Evolutionary conservation across 306 rosid genomes (phyloP), one percentile per base, ranked within the genome.

Genomic region (Malus sylvestris): DNA sequence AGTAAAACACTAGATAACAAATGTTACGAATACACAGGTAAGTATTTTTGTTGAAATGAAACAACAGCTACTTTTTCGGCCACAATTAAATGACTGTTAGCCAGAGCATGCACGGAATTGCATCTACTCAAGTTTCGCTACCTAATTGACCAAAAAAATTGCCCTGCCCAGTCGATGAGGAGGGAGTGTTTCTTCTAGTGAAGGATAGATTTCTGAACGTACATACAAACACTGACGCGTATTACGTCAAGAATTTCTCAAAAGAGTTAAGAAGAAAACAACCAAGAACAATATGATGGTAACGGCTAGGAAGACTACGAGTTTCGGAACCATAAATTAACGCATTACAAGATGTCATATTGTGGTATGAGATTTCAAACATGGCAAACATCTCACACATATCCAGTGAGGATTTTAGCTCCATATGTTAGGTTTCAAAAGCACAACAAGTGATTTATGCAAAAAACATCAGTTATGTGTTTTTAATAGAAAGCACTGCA

Each of bases 401-500:
- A 42, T 42, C 12, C 1, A 10, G 12, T 9, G 45, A 42, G 45
- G 12, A 42, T 8, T 42, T 42, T 42, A 42, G 45, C 12, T 42
- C 3, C 3, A 32, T 32, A 33, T 6, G 38, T 38, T 38, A 0
- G 9, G 2, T 38, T 38, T 0, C 2, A 38, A 38, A 38, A 38
- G 42, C 42, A 38, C 2, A 7, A 6, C 1, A 35, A 35, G 10
- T 6, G 42, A 0, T 7, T 7, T 1, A 0, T 6, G 0, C 0
- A 35, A 6, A 0, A 6, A 35, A 0, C 8, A 35, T 6, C 0
- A 35, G 0, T 35, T 6, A 6, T 35, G 40, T 35, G 38, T 0
- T 1, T 33, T 6, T 35, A 5, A 8, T 6, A 5, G 8, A 6
- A 5, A 35, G 1, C 40, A 35, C 0, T 35, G 7, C 2, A 35